phyloP scores from a whole-genome alignment of 495 filamentous ascomycete species.

The Annulohypoxylon maeteangense region DNA sequence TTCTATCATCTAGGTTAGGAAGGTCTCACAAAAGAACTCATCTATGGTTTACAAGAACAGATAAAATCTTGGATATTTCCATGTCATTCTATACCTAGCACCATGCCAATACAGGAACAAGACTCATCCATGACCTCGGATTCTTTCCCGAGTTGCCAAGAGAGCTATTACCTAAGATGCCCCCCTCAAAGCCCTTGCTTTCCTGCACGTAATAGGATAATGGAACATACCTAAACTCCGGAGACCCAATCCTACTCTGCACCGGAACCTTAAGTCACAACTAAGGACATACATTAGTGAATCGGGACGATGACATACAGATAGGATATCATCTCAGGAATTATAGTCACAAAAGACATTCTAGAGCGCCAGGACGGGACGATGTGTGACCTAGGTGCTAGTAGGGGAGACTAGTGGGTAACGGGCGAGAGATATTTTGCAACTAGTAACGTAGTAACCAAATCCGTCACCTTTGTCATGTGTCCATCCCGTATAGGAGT shows the following conservation, averaged over 20 bases:
- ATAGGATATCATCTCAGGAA: neutral
- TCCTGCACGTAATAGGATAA: neutral
- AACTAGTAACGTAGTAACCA: conserved; percentile 33
- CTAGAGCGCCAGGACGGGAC: neutral
- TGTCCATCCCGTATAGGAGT: conserved; percentile 5
- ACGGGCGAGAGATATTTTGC: conserved; percentile 18
- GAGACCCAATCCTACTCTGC: neutral
- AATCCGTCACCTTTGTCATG: conserved; percentile 10
- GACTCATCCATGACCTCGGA: conserved; percentile 3
- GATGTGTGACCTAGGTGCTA: neutral
- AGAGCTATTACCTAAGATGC: neutral
- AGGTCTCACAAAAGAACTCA: conserved; percentile 34
- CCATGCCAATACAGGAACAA: neutral
- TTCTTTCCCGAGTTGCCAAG: neutral
- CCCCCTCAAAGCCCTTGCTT: neutral
- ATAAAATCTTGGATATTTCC: neutral
- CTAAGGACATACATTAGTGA: neutral
- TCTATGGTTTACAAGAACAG: conserved; percentile 1
- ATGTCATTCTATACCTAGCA: conserved; percentile 1
- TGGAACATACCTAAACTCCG: neutral
- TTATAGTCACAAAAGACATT: neutral
- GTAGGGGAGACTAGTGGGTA: conserved; percentile 1
- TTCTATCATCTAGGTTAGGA: conserved; percentile 29
- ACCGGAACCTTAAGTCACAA: neutral
- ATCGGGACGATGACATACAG: neutral